Base-by-base conservation (phyloP, 768 basidiomycete species). In the Termitomyces heimii region DNA sequence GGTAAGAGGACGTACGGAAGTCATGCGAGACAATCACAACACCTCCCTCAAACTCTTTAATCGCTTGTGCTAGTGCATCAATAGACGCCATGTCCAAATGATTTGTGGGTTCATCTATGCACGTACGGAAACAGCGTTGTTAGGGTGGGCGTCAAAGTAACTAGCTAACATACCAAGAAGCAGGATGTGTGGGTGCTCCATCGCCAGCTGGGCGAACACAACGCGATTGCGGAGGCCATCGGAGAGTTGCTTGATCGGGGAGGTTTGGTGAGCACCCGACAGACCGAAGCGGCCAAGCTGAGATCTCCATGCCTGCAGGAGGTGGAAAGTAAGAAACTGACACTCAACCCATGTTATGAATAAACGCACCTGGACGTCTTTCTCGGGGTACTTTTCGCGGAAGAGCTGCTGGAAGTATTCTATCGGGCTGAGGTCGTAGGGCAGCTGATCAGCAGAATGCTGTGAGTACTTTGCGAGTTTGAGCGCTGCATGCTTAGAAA, bases 21-120 rank as follows among this genome's bases (percentile, higher is more conserved):
- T 99, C 96, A 78, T 98, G 97, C 48, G 95, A 98, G 62, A 99
- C 97, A 70, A 99, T 98, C 64, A 98, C 97, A 40, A 99, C 97
- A 66, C 97, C 96, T 58, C 97, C 97, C 67, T 92, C 89, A 70
- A 92, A 99, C 68, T 91, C 92, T 72, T 96, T 97, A 80, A 99
- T 98, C 50, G 97, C 96, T 26, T 73, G 71, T 7, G 97, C 97
- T 48, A 99, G 83, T 1, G 97, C 96, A 69, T 98, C 96, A 71
- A 99, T 99, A 29, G 93, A 95, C 62, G 83, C 88, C 96, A 97
- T 96, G 70, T 97, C 94, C 81, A 97, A 83, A 73, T 98, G 94
- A 71, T 97, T 98, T 40, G 94, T 98, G 51, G 95, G 94, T 73
- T 96, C 93, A 70, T 95, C 94, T 84, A 60, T 48, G n/a, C 13